Percentiles rank a stretch among this genome's conserved stretches.
Evolutionary conservation across 805 yeast genomes (phyloP).

Genomic region (Pichia nanzhaoensis): DNA sequence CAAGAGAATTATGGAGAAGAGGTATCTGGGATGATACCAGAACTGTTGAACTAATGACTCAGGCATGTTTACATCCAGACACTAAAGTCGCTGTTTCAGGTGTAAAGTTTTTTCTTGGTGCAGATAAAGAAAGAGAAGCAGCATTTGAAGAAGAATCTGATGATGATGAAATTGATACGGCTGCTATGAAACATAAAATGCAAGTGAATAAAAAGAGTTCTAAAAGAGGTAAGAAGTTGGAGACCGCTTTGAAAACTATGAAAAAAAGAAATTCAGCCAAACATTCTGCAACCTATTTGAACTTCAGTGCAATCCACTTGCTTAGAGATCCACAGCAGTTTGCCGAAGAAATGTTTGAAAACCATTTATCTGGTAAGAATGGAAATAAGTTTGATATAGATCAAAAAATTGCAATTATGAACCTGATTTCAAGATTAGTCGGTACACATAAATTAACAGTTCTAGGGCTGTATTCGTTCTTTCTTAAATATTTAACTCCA

Average conservation of each 20-base stretch:
- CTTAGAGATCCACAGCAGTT: conserved; percentile 97
- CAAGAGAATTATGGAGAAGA: conserved; percentile 95
- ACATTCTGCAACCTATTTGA: conserved; percentile 61
- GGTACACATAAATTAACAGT: conserved; percentile 94
- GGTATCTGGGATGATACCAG: conserved; percentile 98
- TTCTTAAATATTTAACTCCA: conserved; percentile 86
- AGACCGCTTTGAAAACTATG: conserved; percentile 59
- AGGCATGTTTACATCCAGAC: conserved; percentile 86
- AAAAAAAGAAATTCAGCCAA: conserved; percentile 59
- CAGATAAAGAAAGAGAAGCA: conserved; percentile 89
- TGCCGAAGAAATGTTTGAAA: conserved; percentile 75
- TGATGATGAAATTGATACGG: conserved; percentile 59
- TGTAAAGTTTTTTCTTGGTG: conserved; percentile 85
- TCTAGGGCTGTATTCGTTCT: conserved; percentile 81
- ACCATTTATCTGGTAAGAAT: conserved; percentile 64
- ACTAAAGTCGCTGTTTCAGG: conserved; percentile 85
- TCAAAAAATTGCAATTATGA: conserved; percentile 84
- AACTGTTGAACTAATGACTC: conserved; percentile 96
- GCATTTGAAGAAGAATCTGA: conserved; percentile 68
- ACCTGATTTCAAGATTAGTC: conserved; percentile 76
- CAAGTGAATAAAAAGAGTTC: conserved; percentile 75
- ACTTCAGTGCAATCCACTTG: conserved; percentile 91
- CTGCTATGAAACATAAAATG: conserved; percentile 70
- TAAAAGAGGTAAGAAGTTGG: conserved; percentile 76
- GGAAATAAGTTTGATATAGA: conserved; percentile 72